Conservation (phyloP, 2,329 filamentous ascomycete species). For the Nemania abortiva region DNA sequence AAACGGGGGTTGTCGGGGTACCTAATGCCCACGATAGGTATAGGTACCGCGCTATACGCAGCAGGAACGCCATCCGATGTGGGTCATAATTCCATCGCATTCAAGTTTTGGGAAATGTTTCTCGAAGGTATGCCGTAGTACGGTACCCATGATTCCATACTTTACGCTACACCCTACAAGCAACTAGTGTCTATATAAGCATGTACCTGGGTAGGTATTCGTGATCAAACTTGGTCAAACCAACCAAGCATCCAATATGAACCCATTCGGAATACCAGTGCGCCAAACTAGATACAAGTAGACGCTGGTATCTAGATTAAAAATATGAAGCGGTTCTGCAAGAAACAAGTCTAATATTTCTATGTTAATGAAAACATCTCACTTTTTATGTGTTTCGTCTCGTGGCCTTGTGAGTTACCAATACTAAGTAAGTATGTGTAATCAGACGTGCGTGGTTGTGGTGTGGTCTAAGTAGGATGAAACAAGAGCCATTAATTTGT, state of each 20-base stretch:
- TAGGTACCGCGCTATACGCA: slow-evolving; percentile 4
- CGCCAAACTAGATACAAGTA: neutral
- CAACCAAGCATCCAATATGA: slow-evolving; percentile 10
- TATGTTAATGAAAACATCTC: neutral
- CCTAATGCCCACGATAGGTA: neutral
- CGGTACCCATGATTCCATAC: slow-evolving; percentile 14
- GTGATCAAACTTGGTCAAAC: slow-evolving; percentile 11
- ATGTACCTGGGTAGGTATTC: neutral
- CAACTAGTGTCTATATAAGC: neutral
- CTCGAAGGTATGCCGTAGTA: slow-evolving; percentile 14
- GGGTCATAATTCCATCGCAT: slow-evolving; percentile 30
- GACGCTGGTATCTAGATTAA: neutral
- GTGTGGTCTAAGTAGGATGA: no score
- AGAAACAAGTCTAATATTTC: slow-evolving; percentile 5
- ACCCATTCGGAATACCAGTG: slow-evolving; percentile 16
- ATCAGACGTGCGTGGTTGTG: neutral
- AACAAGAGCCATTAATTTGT: neutral
- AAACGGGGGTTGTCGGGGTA: slow-evolving; percentile 13
- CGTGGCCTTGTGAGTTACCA: no score
- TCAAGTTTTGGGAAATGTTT: slow-evolving; percentile 33
- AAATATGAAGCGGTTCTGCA: neutral
- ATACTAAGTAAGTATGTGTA: no score
- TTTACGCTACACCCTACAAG: slow-evolving; percentile 2
- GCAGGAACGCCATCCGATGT: slow-evolving; percentile 25
- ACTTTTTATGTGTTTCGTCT: no score